Evolutionary conservation across 2,329 filamentous ascomycete genomes (phyloP).

Genomic region (Phialophora macrospora): DNA sequence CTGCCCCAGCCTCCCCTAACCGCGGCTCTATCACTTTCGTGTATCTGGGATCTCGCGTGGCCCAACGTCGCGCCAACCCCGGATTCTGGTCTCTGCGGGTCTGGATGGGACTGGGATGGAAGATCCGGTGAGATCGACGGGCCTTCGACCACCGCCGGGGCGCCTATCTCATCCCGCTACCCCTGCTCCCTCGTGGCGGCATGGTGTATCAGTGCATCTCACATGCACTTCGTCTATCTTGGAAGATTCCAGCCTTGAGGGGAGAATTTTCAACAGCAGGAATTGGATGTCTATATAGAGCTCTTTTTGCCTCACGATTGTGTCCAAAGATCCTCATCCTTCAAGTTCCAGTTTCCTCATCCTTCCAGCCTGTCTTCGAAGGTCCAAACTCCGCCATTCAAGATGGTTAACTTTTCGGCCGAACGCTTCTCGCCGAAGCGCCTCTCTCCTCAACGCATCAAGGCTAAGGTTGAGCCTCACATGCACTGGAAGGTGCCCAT

Average conservation of each 20-base stretch:
- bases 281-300: slow-evolving; percentile 30
- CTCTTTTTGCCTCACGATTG: slow-evolving; percentile 12
- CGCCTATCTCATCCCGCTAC: slow-evolving; percentile 24
- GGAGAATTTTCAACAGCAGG: slow-evolving; percentile 2
- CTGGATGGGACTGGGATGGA: slow-evolving; percentile 10
- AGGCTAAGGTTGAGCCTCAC: slow-evolving; percentile 47
- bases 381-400: background rate
- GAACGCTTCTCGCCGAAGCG: slow-evolving; percentile 34
- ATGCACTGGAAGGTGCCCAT: slow-evolving; percentile 47
- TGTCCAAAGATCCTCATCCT: slow-evolving; percentile 7
- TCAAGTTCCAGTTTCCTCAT: slow-evolving; percentile 1
- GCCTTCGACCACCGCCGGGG: slow-evolving; percentile 23
- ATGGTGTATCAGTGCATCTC: slow-evolving; percentile 30
- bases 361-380: slow-evolving; percentile 2
- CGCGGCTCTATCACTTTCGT: background rate
- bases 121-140: slow-evolving; percentile 24
- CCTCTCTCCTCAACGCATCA: slow-evolving; percentile 43
- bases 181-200: slow-evolving; percentile 26
- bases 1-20: background rate
- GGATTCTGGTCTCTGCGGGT: slow-evolving; percentile 17
- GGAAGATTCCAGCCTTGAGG: slow-evolving; percentile 20
- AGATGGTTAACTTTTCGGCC: slow-evolving; percentile 28
- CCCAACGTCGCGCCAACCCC: slow-evolving; percentile 12
- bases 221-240: slow-evolving; percentile 25
- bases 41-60: slow-evolving; percentile 7